Percentiles rank a stretch among this genome's conserved stretches.
Conservation (phyloP, 352 stramenopile genomes). For the Pythium pectinolyticum region DNA sequence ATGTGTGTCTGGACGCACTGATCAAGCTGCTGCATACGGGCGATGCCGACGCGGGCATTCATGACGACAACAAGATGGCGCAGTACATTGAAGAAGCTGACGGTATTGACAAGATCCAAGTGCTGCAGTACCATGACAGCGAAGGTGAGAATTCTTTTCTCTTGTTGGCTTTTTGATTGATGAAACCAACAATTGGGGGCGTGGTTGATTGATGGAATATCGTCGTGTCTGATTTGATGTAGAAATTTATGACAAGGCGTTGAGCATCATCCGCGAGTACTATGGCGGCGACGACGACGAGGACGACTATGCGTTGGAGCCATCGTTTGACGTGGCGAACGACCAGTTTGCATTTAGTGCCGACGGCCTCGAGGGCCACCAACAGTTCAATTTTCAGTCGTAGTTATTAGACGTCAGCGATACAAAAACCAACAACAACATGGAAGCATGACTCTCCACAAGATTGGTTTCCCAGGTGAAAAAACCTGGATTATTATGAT, state of each 20-base stretch:
- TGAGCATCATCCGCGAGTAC: slow-evolving; percentile 96
- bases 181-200: neutral
- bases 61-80: slow-evolving; percentile 95
- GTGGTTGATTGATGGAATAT: neutral
- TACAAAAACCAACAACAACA: slow-evolving; percentile 3
- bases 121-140: slow-evolving; percentile 97
- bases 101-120: slow-evolving; percentile 96
- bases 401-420: slow-evolving; percentile 4
- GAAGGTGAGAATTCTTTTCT: slow-evolving; percentile 89
- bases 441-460: no score
- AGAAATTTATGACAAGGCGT: slow-evolving; percentile 93
- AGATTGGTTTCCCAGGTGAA: neutral
- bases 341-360: slow-evolving; percentile 73
- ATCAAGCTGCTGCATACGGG: slow-evolving; percentile 92
- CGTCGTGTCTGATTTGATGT: slow-evolving; percentile 8
- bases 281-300: slow-evolving; percentile 98
- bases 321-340: slow-evolving; percentile 46
- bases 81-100: slow-evolving; percentile 95
- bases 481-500: neutral
- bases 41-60: slow-evolving; percentile 83
- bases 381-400: slow-evolving; percentile 31
- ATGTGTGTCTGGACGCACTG: slow-evolving; percentile 96
- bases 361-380: slow-evolving; percentile 15
- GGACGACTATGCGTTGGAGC: slow-evolving; percentile 75
- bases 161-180: neutral